Evolutionary conservation across 192 early-diverging fungal genomes (phyloP), one percentile per base, ranked within the genome.

Genomic region (Rhizoclosmatium globosum): DNA sequence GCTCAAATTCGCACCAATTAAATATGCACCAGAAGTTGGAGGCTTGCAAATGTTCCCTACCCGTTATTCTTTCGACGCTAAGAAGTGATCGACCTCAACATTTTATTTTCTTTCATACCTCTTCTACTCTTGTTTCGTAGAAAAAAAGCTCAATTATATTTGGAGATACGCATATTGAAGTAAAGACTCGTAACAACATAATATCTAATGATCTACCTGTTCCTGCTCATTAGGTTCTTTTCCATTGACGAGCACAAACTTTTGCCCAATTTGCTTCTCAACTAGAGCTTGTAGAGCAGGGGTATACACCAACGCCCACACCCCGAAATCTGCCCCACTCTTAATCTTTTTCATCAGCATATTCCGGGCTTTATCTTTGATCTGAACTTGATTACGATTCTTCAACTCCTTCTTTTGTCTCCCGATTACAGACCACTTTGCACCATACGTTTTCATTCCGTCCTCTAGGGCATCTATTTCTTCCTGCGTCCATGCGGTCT

Each of bases 41-140:
- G 94, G 92, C n/a, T 87, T 95, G 61, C 87, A 91, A 68, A 93
- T 93, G 92, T 88, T 91, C 74, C 91, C 92, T 48, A 93, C 92
- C 17, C 86, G 91, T 64, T 90, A 81, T 82, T 84, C 83, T 6
- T 47, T 46, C 17, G 11, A 53, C 43, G 65, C 4, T 44, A 41
- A 46, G 17, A 71, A 48, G 48, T n/a, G 23, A 38, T 31, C 19
- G 67, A 42, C 7, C 15, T n/a, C 15, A 13, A 41, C 42, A 17
- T 64, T 64, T 64, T 45, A 31, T 46, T 21, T 68, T 2, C 17
- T 11, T 31, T 68, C 45, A 13, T 47, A 15, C 2, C 45, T 1
- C 39, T 2, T 39, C 31, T 31, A 31, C 31, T 39, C 62, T 46
- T 15, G 15, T 46, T 68, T 68, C 67, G 17, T 46, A 68, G 42